Percentiles rank a stretch among this genome's conserved stretches.
Evolutionary conservation across 139 green algal species (phyloP).

Genomic region (Tetradesmus obliquus): DNA sequence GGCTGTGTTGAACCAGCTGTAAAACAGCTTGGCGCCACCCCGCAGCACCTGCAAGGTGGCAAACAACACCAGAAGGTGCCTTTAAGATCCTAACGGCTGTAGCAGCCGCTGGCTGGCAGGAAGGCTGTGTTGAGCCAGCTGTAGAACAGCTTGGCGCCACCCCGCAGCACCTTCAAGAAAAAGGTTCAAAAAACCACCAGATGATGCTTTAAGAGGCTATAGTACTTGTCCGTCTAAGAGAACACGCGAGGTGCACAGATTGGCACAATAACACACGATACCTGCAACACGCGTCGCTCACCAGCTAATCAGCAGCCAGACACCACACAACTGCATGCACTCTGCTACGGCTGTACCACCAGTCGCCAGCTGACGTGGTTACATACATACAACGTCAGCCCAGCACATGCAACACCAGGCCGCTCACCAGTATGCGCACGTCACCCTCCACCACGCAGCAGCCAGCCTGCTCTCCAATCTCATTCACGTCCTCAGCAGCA

Average conservation of each 20-base stretch:
- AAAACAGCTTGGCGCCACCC: conserved; percentile 41
- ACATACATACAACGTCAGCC: no score
- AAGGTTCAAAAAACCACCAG: no score
- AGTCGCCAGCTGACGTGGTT: neutral
- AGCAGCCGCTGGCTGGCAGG: neutral
- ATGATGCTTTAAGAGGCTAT: no score
- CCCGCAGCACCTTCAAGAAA: neutral
- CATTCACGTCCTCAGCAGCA: neutral
- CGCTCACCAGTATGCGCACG: conserved; percentile 11
- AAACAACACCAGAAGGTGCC: neutral
- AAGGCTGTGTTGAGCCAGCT: conserved; percentile 56
- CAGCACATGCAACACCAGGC: no score
- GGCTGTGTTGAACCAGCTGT: conserved; percentile 53
- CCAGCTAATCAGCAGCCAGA: no score
- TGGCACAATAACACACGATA: no score
- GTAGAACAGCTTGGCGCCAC: conserved; percentile 41
- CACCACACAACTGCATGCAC: no score
- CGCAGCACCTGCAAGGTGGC: neutral
- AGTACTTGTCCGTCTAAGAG: no score
- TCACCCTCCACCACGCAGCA: conserved; percentile 41
- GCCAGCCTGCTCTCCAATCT: conserved; percentile 3
- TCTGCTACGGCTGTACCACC: no score
- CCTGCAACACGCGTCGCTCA: no score
- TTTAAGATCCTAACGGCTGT: neutral
- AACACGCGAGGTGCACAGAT: no score